Base-by-base conservation (phyloP, 768 basidiomycete species). In the Mycena albidolilacea region DNA sequence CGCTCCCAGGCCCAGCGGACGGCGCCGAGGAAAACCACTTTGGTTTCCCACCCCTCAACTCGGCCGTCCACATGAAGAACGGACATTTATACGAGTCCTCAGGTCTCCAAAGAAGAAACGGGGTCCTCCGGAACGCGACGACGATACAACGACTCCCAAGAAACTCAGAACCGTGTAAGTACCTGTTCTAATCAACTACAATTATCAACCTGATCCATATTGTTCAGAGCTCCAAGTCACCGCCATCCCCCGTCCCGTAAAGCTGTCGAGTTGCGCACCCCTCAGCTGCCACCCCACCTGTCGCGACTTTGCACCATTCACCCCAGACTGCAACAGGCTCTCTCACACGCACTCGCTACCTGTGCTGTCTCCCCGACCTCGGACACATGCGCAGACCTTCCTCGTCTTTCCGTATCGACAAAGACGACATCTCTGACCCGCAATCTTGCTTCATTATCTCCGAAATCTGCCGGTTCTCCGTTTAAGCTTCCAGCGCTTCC, bases 271-370 rank as follows among this genome's bases (percentile, higher is more conserved):
- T 74, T 64, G 72, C 79, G 66, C 68, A 66, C 81, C 37, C 67
- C 72, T 30, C 71, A 84, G 9, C 81, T 95, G 48, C 92, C 94
- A 12, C 54, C 81, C 12, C 87, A 91, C 74, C 85, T 96, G 39
- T 79, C 87, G 52, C 91, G 93, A 46, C 87, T 96, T 46, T 84
- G 86, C 74, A 85, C 82, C 66, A 85, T 93, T 59, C 91, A 95
- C 76, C 91, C 88, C 30, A 89, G 91, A 14, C 84, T 96, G 59
- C 93, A 95, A 75, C 92, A 93, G 78, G 95, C 95, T 62, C 87
- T 96, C 67, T 95, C 95, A 3, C 93, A 95, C 83, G 93, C 94
- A 10, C 88, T 96, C 38, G 95, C 95, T 7, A 94, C 94, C 14
- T 94, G 91, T 75, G 94, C 93, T 39, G 89, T 93, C 41, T 91